Conservation (phyloP, 257 asterid species). For the Plantago ovata region DNA sequence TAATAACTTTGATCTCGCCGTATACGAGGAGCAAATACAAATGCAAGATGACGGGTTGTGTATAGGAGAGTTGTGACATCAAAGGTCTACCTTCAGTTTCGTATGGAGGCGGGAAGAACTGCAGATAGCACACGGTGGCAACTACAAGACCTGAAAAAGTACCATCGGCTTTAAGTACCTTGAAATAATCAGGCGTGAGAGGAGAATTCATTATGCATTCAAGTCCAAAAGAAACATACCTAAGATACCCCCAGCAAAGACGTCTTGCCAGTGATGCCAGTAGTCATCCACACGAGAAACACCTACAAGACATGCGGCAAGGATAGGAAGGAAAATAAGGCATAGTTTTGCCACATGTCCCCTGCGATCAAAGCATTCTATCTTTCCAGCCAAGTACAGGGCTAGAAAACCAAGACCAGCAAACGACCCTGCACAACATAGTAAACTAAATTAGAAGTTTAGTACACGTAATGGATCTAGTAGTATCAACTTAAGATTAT, state of each 20-base stretch:
- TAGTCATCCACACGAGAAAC: conserved; percentile 93
- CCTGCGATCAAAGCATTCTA: conserved; percentile 65
- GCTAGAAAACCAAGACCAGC: conserved; percentile 88
- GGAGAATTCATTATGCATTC: neutral
- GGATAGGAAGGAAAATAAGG: conserved; percentile 64
- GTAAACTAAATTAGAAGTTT: too few species aligned
- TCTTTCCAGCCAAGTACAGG: conserved; percentile 65
- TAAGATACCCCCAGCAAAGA: conserved; percentile 76
- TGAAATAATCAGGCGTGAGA: neutral
- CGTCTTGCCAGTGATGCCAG: conserved; percentile 98
- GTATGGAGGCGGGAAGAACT: conserved; percentile 88
- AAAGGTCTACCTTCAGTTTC: conserved; percentile 43
- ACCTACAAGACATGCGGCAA: conserved; percentile 72
- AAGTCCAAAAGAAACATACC: conserved; percentile 37
- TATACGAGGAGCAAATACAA: neutral
- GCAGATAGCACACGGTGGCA: conserved; percentile 75
- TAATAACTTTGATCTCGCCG: too few species aligned
- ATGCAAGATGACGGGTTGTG: neutral
- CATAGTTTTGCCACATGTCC: conserved; percentile 84
- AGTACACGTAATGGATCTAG: neutral
- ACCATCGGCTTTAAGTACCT: neutral
- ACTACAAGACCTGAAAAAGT: conserved; percentile 50
- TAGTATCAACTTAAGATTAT: neutral
- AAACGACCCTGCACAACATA: conserved; percentile 67
- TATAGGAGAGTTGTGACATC: neutral